phyloP scores from a whole-genome alignment of 257 asterid genomes.

The Anisodus tanguticus region DNA sequence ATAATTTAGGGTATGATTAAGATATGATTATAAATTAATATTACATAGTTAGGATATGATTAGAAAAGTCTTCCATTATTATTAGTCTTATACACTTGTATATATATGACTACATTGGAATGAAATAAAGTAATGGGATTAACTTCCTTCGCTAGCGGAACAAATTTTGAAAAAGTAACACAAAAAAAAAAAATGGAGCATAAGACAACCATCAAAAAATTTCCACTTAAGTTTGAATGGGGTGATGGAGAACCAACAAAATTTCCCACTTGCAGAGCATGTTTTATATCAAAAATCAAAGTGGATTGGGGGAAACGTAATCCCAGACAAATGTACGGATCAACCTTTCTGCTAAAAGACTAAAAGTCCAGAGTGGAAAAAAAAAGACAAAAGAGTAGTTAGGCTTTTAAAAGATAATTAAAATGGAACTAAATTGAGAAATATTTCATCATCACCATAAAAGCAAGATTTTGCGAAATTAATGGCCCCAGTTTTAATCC shows the following conservation, averaged over 20 bases:
- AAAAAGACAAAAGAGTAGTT: not conserved
- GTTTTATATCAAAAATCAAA: not conserved
- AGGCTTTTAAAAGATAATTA: not conserved
- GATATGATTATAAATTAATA: too few species aligned
- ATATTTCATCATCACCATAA: not conserved
- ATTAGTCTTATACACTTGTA: too few species aligned
- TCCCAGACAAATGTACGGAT: not conserved
- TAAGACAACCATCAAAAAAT: not conserved
- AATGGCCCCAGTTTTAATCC: not conserved
- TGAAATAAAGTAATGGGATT: too few species aligned
- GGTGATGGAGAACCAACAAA: not conserved
- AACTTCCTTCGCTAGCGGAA: too few species aligned
- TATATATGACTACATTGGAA: too few species aligned
- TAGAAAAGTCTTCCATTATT: too few species aligned
- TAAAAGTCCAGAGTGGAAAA: constrained; percentile 7
- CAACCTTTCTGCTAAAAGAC: constrained; percentile 4
- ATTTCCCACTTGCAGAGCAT: constrained; percentile 21
- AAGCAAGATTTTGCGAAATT: not conserved
- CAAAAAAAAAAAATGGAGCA: too few species aligned
- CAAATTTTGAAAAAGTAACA: not conserved
- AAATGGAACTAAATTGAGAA: not conserved
- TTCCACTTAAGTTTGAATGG: not conserved
- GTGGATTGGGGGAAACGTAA: not conserved
- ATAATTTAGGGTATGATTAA: too few species aligned
- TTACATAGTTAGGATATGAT: too few species aligned